Evolutionary conservation across 495 filamentous ascomycete genomes (phyloP), one percentile per base, ranked within the genome.

Genomic region (Symbiotaphrina buchneri): DNA sequence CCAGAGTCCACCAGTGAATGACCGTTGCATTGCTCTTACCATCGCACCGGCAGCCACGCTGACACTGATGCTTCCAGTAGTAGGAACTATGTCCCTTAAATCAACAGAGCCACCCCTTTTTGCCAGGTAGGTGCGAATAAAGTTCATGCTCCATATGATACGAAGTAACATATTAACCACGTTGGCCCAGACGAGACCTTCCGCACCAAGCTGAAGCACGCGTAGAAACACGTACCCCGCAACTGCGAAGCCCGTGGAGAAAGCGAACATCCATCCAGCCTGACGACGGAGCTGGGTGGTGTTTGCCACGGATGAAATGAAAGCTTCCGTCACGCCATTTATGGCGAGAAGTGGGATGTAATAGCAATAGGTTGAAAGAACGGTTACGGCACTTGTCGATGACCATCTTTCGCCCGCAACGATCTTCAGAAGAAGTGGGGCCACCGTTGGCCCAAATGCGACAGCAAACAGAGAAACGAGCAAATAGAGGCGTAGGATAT

Each of bases 301-400:
- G 4, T 58, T 71, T 0, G 87, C 84, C 14, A 85, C 74, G 15
- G 77, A 75, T 5, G 81, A 69, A 7, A 95, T 81, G 37, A 95
- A 95, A 0, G 85, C 80, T 52, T 99, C 87, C 2, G 71, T 66
- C 18, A 94, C 68, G 24, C 87, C 87, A 44, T 99, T 99, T 38
- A 91, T 49, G 1, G 83, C 90, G 1, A 99, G 56, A 4, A 95
- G 64, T 10, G 87, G 87, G 36, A 99, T 80, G 47, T 93, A 93
- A 44, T 76, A 79, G 51, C 75, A 83, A 52, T 93, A 97, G 1
- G 61, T 58, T 0, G 75, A 63, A 6, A 97, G 56, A 4, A 83
- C 65, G n/a, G 68, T 66, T 22, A 65, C 67, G 5, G 73, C 61
- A 23, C 65, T 58, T 1, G 63, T 55, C 8, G 58, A 55, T 2